These are phyloP conservation scores for Hypoxylon sp. DNA, from an alignment of 2,329 filamentous ascomycete genomes.

Conservation along the genomic window DNA sequence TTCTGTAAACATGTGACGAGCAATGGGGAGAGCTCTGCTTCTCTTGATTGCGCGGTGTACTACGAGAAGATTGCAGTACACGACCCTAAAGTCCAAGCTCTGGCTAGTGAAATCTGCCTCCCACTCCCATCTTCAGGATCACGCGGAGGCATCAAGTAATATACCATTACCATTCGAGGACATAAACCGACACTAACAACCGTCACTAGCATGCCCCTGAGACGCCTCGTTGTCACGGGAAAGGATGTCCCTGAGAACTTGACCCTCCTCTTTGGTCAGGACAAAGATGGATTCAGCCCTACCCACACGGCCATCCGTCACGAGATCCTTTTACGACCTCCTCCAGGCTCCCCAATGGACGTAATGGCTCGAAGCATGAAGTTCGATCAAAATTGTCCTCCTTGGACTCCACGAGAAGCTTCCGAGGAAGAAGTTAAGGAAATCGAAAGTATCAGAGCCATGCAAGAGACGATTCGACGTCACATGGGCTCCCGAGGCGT, in stretches of 20 bases:
- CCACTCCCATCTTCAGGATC: neutral
- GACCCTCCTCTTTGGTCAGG: constrained; percentile 46
- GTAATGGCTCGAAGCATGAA: neutral
- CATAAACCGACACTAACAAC: constrained; percentile 7
- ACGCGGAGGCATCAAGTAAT: constrained; percentile 5
- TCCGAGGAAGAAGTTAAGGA: constrained; percentile 19
- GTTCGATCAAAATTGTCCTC: constrained; percentile 21
- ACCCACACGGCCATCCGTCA: constrained; percentile 3
- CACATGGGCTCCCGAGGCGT: constrained; percentile 22
- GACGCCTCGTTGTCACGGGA: constrained; percentile 27
- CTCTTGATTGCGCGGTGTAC: constrained; percentile 21
- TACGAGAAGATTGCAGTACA: constrained; percentile 30
- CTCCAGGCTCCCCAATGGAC: constrained; percentile 18
- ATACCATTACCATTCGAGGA: neutral
- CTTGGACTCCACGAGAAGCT: constrained; percentile 26
- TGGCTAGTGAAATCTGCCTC: constrained; percentile 27
- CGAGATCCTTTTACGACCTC: constrained; percentile 18
- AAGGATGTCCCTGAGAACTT: constrained; percentile 33
- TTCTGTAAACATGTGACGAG: constrained; percentile 38
- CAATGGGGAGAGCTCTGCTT: constrained; percentile 21
- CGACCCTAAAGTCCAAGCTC: constrained; percentile 25
- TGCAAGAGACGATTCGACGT: constrained; percentile 27
- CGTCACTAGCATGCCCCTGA: constrained; percentile 7
- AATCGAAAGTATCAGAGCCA: constrained; percentile 15
- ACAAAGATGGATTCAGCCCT: neutral